Percentiles rank a stretch among this genome's conserved stretches.
phyloP scores from a whole-genome alignment of 345 rosid species.

The Pugionium cornutum region DNA sequence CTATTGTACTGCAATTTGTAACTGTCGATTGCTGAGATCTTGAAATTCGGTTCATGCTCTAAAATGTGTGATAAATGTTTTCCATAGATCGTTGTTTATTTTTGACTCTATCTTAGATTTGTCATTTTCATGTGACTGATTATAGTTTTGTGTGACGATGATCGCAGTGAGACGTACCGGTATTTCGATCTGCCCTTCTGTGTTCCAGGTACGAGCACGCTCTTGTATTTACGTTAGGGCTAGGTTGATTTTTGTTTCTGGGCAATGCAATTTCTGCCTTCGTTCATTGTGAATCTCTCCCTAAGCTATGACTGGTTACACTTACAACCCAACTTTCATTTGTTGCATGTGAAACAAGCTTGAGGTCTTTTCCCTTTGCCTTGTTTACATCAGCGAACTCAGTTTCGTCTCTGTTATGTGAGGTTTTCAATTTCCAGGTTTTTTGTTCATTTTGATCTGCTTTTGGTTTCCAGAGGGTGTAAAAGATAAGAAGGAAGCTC shows the following conservation, averaged over 20 bases:
- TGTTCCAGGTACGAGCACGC: slow-evolving; percentile 48
- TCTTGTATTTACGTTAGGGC: neutral
- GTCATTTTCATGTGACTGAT: slow-evolving; percentile 9
- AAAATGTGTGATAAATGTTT: slow-evolving; percentile 1
- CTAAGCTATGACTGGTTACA: slow-evolving; percentile 6
- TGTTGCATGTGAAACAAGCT: neutral
- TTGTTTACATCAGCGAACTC: neutral
- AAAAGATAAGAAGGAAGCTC: slow-evolving; percentile 88
- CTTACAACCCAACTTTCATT: neutral
- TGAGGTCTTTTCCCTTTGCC: neutral
- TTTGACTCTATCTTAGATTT: slow-evolving; percentile 4
- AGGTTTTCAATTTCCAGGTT: neutral
- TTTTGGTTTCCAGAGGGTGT: slow-evolving; percentile 47
- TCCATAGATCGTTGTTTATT: neutral
- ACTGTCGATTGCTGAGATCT: neutral
- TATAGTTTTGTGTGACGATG: slow-evolving; percentile 17
- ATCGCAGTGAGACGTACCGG: slow-evolving; percentile 79
- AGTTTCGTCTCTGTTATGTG: neutral
- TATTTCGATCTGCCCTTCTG: slow-evolving; percentile 86
- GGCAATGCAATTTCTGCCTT: neutral
- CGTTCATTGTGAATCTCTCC: neutral
- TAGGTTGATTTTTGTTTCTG: neutral
- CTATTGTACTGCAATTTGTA: slow-evolving; percentile 5
- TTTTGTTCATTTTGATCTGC: neutral
- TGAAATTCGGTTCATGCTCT: neutral